Conservation (phyloP, 345 rosid species). For the Geranium rotundifolium region DNA sequence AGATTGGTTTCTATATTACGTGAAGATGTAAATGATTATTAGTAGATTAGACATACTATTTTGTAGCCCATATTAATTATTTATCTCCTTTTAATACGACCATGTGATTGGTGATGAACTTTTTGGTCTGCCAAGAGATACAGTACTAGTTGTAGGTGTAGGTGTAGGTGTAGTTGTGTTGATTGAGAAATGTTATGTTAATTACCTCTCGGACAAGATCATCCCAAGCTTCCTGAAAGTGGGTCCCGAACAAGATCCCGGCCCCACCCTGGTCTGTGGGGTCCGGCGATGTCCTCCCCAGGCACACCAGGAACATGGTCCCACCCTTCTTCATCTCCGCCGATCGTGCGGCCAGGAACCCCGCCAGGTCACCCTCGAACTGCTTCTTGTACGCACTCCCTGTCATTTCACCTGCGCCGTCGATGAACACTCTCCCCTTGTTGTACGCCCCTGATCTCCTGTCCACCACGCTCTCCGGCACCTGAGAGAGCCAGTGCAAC, state of each 20-base stretch:
- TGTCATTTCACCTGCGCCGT: slow-evolving; percentile 54
- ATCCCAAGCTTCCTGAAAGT: slow-evolving; percentile 97
- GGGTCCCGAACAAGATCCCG: slow-evolving; percentile 90
- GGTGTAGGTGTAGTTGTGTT: too few relatives aligned
- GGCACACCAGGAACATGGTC: slow-evolving; percentile 85
- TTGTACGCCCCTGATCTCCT: slow-evolving; percentile 62
- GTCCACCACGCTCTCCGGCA: slow-evolving; percentile 71
- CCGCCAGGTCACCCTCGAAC: slow-evolving; percentile 66
- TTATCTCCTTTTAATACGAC: too few relatives aligned
- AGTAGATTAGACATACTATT: too few relatives aligned
- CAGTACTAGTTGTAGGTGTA: too few relatives aligned
- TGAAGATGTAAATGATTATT: too few relatives aligned
- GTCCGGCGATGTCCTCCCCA: slow-evolving; percentile 76
- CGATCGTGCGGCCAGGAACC: slow-evolving; percentile 57
- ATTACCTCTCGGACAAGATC: slow-evolving; percentile 92
- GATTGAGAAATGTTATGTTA: neutral
- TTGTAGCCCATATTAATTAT: too few relatives aligned
- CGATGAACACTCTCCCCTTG: slow-evolving; percentile 72
- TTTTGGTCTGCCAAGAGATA: slow-evolving; percentile 23
- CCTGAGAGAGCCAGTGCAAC: slow-evolving; percentile 97
- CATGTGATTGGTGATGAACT: slow-evolving; percentile 1
- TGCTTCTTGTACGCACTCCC: slow-evolving; percentile 59
- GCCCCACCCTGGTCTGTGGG: slow-evolving; percentile 96
- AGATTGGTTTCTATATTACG: too few relatives aligned
- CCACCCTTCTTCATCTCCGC: slow-evolving; percentile 75